These are phyloP conservation scores for Russula virescens DNA, from an alignment of 768 basidiomycete species.

Conservation along the genomic window DNA sequence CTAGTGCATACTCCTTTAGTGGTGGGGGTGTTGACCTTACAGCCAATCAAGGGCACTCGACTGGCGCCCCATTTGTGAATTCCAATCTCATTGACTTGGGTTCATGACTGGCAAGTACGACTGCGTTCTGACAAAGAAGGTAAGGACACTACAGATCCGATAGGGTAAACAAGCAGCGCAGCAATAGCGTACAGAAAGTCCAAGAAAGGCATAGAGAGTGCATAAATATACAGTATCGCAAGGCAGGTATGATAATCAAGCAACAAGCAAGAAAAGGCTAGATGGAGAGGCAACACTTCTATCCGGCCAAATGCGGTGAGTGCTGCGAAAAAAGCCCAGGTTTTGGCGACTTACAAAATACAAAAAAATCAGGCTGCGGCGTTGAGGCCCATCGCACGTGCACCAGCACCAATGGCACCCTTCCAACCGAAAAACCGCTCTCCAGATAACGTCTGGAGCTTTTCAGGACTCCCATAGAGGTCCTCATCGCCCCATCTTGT, in stretches of 20 bases:
- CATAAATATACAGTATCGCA: constrained; percentile 14
- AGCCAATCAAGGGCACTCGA: too few relatives aligned
- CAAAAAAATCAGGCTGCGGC: constrained; percentile 24
- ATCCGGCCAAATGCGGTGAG: neutral
- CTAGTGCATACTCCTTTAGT: too few relatives aligned
- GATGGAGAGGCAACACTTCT: neutral
- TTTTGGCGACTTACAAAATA: constrained; percentile 8
- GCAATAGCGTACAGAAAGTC: neutral
- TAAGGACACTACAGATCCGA: neutral
- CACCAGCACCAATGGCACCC: constrained; percentile 72
- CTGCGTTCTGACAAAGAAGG: neutral
- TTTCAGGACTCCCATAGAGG: constrained; percentile 29
- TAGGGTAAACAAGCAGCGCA: constrained; percentile 6
- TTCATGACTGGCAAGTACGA: neutral
- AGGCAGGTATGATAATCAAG: constrained; percentile 13
- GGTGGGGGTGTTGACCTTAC: too few relatives aligned
- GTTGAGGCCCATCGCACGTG: constrained; percentile 66
- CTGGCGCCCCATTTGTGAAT: too few relatives aligned
- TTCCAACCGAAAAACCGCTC: constrained; percentile 81
- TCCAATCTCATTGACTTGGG: neutral
- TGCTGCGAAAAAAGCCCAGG: neutral
- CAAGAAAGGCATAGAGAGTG: constrained; percentile 1
- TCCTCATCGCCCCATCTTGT: constrained; percentile 40
- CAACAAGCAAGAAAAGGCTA: neutral
- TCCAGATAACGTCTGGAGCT: constrained; percentile 31